phyloP scores from a whole-genome alignment of 495 filamentous ascomycete species.

The Neurospora sp. region DNA sequence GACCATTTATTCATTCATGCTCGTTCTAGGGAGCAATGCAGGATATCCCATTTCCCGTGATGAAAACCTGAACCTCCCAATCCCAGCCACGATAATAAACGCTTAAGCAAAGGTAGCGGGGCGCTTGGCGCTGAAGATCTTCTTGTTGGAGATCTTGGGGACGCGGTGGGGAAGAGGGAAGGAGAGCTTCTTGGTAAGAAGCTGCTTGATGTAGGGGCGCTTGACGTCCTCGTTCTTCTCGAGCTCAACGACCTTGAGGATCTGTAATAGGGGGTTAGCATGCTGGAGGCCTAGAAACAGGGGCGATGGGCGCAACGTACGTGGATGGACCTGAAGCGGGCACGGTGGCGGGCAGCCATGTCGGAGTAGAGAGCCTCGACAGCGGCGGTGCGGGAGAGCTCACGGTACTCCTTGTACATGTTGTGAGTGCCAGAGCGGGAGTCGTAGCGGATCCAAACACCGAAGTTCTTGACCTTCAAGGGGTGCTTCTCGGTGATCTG shows the following conservation, averaged over 20 bases:
- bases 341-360: slow-evolving; percentile 96
- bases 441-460: slow-evolving; percentile 99
- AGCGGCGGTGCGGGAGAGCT: slow-evolving; percentile 88
- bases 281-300: not conserved
- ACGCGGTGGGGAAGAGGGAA: slow-evolving; percentile 98
- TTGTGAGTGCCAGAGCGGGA: slow-evolving; percentile 99
- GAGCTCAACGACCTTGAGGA: slow-evolving; percentile 95
- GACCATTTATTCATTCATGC: slow-evolving; percentile 30
- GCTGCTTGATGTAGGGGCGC: slow-evolving; percentile 98
- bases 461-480: slow-evolving; percentile 99
- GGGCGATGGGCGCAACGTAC: slow-evolving; percentile 45
- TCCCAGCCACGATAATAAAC: slow-evolving; percentile 31
- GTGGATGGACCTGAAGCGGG: slow-evolving; percentile 94
- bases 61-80: slow-evolving; percentile 45
- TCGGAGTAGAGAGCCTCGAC: slow-evolving; percentile 98
- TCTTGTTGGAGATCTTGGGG: slow-evolving; percentile 65
- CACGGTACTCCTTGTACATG: slow-evolving; percentile 99
- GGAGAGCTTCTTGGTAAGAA: slow-evolving; percentile 85
- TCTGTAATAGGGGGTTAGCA: slow-evolving; percentile 45
- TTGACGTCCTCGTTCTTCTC: slow-evolving; percentile 86
- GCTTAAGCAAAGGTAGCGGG: slow-evolving; percentile 73
- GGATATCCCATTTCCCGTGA: slow-evolving; percentile 42
- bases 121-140: slow-evolving; percentile 82
- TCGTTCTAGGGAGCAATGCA: slow-evolving; percentile 36
- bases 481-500: slow-evolving; percentile 98